These are phyloP conservation scores for Hyparrhenia diplandra DNA, from an alignment of 176 grass and related monocot genomes.

Conservation along the genomic window DNA sequence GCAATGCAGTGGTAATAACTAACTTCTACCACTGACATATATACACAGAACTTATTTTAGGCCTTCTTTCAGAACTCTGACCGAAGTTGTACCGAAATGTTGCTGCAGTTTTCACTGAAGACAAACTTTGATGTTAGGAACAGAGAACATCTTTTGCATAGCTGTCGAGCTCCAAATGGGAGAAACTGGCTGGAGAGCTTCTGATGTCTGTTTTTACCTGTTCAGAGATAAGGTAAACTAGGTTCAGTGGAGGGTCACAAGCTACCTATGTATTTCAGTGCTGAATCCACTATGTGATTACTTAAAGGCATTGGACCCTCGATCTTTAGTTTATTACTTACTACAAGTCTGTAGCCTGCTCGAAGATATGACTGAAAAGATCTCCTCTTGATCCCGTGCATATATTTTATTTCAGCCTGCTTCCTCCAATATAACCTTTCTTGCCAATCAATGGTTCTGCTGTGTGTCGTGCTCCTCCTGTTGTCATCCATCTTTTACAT, in stretches of 20 bases:
- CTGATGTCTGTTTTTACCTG: constrained; percentile 30
- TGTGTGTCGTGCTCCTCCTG: no score
- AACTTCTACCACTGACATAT: neutral
- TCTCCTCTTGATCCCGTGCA: no score
- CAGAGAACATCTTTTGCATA: neutral
- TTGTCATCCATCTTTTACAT: no score
- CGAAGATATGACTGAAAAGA: no score
- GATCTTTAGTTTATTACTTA: constrained; percentile 14
- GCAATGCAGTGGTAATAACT: constrained; percentile 36
- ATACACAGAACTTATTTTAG: neutral
- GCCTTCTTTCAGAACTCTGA: neutral
- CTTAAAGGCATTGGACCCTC: neutral
- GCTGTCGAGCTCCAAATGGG: constrained; percentile 7
- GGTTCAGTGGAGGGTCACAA: constrained; percentile 29
- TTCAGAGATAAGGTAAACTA: constrained; percentile 18
- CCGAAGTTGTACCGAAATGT: neutral
- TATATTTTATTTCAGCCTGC: no score
- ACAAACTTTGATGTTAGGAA: neutral
- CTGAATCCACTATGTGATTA: constrained; percentile 18
- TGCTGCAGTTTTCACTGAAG: neutral
- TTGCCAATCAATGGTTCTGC: no score
- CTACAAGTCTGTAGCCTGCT: neutral
- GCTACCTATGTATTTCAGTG: constrained; percentile 17
- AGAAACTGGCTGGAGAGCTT: neutral
- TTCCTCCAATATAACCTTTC: no score